These are phyloP conservation scores for Neoboletus magnificus DNA, from an alignment of 768 basidiomycete genomes.

Conservation along the genomic window DNA sequence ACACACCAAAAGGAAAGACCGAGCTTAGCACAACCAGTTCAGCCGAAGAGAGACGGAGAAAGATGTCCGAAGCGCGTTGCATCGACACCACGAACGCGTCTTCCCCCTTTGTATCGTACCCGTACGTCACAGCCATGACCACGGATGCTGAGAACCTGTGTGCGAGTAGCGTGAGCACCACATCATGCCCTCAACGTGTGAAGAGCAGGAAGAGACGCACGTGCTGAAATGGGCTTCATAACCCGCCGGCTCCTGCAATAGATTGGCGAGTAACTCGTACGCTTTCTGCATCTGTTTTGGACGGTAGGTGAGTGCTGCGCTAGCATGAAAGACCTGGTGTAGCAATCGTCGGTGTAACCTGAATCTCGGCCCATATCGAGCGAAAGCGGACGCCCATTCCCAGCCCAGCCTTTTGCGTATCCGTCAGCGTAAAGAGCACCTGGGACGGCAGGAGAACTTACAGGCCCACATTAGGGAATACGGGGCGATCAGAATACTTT, in stretches of 20 bases:
- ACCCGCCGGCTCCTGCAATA: slow-evolving; percentile 6
- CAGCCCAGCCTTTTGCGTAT: slow-evolving; percentile 15
- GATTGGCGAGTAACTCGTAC: slow-evolving; percentile 4
- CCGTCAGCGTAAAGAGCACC: not conserved
- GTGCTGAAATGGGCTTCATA: slow-evolving; percentile 10
- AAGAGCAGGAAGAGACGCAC: not conserved
- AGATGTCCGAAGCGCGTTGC: slow-evolving; percentile 6
- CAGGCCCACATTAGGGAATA: slow-evolving; percentile 1
- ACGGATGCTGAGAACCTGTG: not conserved
- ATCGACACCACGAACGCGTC: slow-evolving; percentile 8
- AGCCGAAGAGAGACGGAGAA: not conserved
- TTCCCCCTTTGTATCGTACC: slow-evolving; percentile 3
- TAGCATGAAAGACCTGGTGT: slow-evolving; percentile 16
- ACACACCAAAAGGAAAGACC: slow-evolving; percentile 16
- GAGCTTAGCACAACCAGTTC: slow-evolving; percentile 4
- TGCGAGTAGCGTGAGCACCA: not conserved
- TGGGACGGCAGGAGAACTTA: not conserved
- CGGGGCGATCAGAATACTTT: slow-evolving; percentile 41
- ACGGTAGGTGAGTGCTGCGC: slow-evolving; percentile 11
- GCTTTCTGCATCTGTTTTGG: slow-evolving; percentile 12
- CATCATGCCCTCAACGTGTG: not conserved
- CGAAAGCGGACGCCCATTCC: slow-evolving; percentile 9
- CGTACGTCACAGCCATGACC: slow-evolving; percentile 19
- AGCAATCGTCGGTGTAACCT: slow-evolving; percentile 22
- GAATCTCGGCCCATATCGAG: slow-evolving; percentile 23